Conservation (phyloP, 2,329 filamentous ascomycete genomes). For the Saccharata proteae region DNA sequence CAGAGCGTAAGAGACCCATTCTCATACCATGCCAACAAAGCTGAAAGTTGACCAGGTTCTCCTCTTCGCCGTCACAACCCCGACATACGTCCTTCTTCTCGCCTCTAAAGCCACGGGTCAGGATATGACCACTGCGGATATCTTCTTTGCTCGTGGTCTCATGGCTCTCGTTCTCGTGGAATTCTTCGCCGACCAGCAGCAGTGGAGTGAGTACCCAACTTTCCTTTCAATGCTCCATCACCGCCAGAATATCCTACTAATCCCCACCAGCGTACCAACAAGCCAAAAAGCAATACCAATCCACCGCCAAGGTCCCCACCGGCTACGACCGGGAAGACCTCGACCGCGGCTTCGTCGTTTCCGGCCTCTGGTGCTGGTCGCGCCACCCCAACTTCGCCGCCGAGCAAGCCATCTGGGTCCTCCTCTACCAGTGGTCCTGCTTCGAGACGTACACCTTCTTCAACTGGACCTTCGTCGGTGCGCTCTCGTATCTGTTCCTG, state of each 20-base stretch:
- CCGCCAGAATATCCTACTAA: neutral
- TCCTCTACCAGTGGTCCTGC: conserved; percentile 80
- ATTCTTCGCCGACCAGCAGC: conserved; percentile 79
- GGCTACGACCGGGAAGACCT: conserved; percentile 60
- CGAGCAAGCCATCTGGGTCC: conserved; percentile 83
- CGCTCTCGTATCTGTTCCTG: conserved; percentile 57
- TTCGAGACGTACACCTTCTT: conserved; percentile 56
- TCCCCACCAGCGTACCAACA: conserved; percentile 54
- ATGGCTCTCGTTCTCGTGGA: conserved; percentile 52
- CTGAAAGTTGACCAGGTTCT: conserved; percentile 42
- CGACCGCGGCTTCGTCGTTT: conserved; percentile 77
- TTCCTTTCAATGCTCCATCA: neutral
- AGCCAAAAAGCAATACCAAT: conserved; percentile 66
- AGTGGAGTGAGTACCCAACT: conserved; percentile 54
- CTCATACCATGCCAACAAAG: conserved; percentile 6
- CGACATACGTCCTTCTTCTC: conserved; percentile 74
- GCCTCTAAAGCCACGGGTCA: conserved; percentile 49
- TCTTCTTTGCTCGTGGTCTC: conserved; percentile 42
- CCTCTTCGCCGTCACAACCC: conserved; percentile 65
- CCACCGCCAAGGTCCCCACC: conserved; percentile 56
- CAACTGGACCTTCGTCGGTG: conserved; percentile 69
- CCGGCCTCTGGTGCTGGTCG: conserved; percentile 75
- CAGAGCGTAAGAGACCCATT: conserved; percentile 42
- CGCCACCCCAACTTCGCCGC: conserved; percentile 91
- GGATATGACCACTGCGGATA: conserved; percentile 41